These are phyloP conservation scores for Agaricus sinodeliciosus DNA, from an alignment of 768 basidiomycete species.

Conservation along the genomic window DNA sequence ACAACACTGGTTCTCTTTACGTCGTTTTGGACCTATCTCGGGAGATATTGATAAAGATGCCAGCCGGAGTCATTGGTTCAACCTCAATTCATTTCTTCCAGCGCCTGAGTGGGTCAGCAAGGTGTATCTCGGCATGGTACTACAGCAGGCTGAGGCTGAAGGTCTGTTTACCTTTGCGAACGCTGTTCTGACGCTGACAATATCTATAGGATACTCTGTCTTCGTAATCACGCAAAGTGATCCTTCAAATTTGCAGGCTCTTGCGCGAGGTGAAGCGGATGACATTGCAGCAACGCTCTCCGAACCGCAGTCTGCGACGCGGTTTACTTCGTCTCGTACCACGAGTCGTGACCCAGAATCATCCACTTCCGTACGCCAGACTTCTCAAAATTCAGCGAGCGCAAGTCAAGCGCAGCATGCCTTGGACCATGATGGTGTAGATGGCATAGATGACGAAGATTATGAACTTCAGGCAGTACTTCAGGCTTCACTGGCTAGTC, in stretches of 20 bases:
- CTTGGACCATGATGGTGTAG: constrained; percentile 15
- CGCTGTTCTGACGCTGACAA: neutral
- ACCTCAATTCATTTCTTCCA: constrained; percentile 70
- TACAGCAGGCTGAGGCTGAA: constrained; percentile 82
- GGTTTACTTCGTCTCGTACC: constrained; percentile 3
- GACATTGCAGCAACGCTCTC: constrained; percentile 59
- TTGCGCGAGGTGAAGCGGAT: constrained; percentile 68
- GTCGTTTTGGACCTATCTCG: constrained; percentile 62
- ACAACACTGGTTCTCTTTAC: constrained; percentile 87
- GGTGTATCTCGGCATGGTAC: constrained; percentile 77
- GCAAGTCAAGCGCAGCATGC: constrained; percentile 8
- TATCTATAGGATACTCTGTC: constrained; percentile 63
- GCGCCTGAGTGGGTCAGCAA: constrained; percentile 79
- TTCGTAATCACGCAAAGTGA: constrained; percentile 70
- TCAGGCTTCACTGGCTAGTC: constrained; percentile 60
- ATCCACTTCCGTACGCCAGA: neutral
- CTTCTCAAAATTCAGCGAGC: neutral
- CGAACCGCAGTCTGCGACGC: constrained; percentile 36
- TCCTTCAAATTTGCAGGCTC: constrained; percentile 40
- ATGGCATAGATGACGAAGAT: constrained; percentile 74
- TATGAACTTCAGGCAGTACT: constrained; percentile 82
- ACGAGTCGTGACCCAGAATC: neutral
- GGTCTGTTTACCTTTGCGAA: constrained; percentile 35
- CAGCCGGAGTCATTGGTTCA: constrained; percentile 76
- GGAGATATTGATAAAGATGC: constrained; percentile 34